Evolutionary conservation across 2,329 filamentous ascomycete genomes (phyloP).

Genomic region (Arthrobotrys pseudoclavata): DNA sequence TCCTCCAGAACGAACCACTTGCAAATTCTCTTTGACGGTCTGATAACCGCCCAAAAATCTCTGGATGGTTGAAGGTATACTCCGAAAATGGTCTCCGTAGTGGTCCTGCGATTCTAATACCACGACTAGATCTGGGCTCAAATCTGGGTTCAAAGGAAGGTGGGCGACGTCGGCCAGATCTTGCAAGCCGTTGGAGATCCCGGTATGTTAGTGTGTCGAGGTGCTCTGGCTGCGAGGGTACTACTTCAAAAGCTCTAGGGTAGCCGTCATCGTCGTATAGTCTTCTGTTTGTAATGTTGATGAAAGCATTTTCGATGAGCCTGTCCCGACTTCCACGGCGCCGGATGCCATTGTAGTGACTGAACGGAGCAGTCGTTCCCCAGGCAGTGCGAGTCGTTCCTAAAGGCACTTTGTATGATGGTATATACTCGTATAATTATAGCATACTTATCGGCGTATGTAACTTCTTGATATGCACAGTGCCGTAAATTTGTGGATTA

Average conservation of each 20-base stretch:
- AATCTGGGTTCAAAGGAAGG: not conserved
- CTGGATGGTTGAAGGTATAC: not conserved
- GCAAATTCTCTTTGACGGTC: not conserved
- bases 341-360: not conserved
- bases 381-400: not conserved
- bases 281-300: not conserved
- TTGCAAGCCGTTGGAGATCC: not conserved
- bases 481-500: no score
- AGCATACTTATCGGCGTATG: not conserved
- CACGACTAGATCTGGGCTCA: not conserved
- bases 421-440: no score
- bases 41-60: not conserved
- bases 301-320: not conserved
- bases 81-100: not conserved
- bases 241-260: no score
- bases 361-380: not conserved
- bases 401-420: not conserved
- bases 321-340: not conserved
- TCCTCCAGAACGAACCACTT: not conserved
- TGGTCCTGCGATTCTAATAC: not conserved
- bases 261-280: not conserved
- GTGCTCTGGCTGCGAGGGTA: no score
- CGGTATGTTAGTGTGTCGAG: not conserved
- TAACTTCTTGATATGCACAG: not conserved
- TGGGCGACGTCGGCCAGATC: not conserved